Evolutionary conservation across 495 filamentous ascomycete genomes (phyloP), one percentile per base, ranked within the genome.

Genomic region (Bacidia gigantensis): DNA sequence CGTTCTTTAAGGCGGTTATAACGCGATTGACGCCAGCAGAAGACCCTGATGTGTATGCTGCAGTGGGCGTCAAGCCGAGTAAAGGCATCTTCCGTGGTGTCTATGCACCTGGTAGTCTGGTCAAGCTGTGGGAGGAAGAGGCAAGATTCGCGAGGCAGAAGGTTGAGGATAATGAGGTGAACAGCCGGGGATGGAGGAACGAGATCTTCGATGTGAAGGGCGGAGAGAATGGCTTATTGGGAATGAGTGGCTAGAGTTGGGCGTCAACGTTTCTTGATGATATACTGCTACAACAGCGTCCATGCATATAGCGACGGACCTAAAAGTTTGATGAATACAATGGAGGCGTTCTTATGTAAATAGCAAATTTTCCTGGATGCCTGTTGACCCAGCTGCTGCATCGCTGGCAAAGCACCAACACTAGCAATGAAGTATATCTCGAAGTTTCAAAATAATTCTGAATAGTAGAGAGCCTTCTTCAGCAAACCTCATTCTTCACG

Each of bases 111-210:
- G 89, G 87, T 0, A 93, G 87, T 64, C 65, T 95, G 10, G 83
- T 90, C 29, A 87, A 86, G 69, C 62, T 89, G 21, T 95, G 87
- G 86, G 75, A 88, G 52, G 85, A 89, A 39, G 82, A 93, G 63
- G 86, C 80, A 0, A 66, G 66, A 26, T 68, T 73, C 53, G 89
- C 86, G 2, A 76, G 81, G 24, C 82, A 80, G 46, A 73, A 74
- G 18, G 69, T 72, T 52, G 73, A 72, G 22, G 74, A 77, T 42
- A 85, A 85, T 0, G 70, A 71, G 46, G 66, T 69, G 23, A 67
- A 57, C 11, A 59, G 63, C 5, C n/a, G 25, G n/a, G 71, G 69
- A 0, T 95, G 89, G 90, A 70, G 84, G 40, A 95, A 95, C 66
- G 80, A 76, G 38, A 80, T 95, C 17, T 95, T 97, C 65, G 80